These are phyloP conservation scores for Penicillium sp. DNA, from an alignment of 2,329 filamentous ascomycete species.

Conservation along the genomic window DNA sequence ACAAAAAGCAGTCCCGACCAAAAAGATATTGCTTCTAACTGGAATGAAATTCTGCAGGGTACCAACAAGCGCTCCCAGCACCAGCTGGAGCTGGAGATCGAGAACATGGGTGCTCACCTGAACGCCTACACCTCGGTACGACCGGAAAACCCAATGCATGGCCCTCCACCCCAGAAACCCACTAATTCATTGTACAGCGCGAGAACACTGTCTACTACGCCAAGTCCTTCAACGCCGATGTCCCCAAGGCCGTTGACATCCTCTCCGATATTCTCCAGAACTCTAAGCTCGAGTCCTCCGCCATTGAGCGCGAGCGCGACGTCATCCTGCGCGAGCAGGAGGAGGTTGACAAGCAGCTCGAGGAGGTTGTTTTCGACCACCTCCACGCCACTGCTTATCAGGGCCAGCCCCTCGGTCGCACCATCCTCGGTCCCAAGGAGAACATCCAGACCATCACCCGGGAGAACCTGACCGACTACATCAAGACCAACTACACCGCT, in stretches of 20 bases:
- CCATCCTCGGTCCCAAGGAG: conserved; percentile 95
- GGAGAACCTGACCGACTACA: conserved; percentile 90
- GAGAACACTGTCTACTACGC: conserved; percentile 99
- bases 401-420: conserved; percentile 92
- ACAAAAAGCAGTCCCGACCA: conserved; percentile 15
- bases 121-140: conserved; percentile 99
- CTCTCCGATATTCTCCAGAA: conserved; percentile 99
- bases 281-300: conserved; percentile 91
- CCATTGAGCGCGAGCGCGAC: conserved; percentile 96
- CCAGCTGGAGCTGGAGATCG: conserved; percentile 98
- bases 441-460: conserved; percentile 97
- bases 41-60: conserved; percentile 57
- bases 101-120: conserved; percentile 99
- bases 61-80: conserved; percentile 93
- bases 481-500: conserved; percentile 99
- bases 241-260: conserved; percentile 95
- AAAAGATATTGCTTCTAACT: background rate
- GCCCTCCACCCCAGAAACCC: conserved; percentile 17
- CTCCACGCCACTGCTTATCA: conserved; percentile 98
- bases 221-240: conserved; percentile 97
- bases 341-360: conserved; percentile 99
- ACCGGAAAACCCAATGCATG: conserved; percentile 23
- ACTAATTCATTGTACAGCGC: conserved; percentile 62
- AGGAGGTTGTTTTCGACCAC: conserved; percentile 99
- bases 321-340: conserved; percentile 98